phyloP scores from a whole-genome alignment of 2,329 filamentous ascomycete species.

The Aphanoascus verrucosus region DNA sequence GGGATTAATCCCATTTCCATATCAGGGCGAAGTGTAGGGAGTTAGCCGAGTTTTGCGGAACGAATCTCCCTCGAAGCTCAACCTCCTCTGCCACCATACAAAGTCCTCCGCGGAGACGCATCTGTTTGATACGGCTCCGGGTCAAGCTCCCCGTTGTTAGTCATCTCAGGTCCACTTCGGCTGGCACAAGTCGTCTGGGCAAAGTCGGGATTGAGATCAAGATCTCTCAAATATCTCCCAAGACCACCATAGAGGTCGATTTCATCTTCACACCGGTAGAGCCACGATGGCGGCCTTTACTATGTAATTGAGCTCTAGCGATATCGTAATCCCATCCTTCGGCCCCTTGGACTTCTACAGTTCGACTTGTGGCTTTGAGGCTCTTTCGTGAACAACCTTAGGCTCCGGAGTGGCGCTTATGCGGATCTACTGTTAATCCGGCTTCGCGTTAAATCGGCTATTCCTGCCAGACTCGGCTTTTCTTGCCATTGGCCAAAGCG shows the following conservation, averaged over 20 bases:
- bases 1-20: no score
- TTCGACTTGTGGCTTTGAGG: neutral
- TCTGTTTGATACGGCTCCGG: neutral
- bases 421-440: neutral
- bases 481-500: neutral
- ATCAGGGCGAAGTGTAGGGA: no score
- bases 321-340: no score
- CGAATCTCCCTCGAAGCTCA: no score
- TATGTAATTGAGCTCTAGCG: no score
- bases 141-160: neutral
- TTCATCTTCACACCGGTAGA: no score
- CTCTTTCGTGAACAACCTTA: neutral
- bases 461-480: neutral
- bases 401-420: neutral
- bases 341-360: no score
- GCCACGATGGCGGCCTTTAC: no score
- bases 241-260: no score
- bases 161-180: conserved; percentile 2
- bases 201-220: neutral
- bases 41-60: no score
- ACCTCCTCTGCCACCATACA: no score
- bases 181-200: neutral
- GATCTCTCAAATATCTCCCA: neutral
- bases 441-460: neutral
- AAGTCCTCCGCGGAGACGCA: no score